Conservation (phyloP, 1,139 yeast genomes). For the Nakaseomyces sp. region DNA sequence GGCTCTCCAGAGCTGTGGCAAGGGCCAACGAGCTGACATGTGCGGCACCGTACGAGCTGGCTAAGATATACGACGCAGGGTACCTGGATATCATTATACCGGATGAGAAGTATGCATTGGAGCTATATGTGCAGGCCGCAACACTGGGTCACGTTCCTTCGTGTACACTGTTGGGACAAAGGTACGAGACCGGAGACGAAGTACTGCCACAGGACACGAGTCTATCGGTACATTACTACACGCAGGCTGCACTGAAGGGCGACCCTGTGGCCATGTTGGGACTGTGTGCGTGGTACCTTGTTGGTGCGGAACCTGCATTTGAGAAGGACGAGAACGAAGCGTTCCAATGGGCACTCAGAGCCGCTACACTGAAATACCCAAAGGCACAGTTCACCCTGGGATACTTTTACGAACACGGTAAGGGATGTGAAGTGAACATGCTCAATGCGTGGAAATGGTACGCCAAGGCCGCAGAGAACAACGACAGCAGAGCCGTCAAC, state of each 20-base stretch:
- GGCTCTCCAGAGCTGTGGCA: slow-evolving; percentile 83
- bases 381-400: slow-evolving; percentile 87
- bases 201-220: slow-evolving; percentile 75
- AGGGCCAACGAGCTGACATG: slow-evolving; percentile 77
- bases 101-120: slow-evolving; percentile 77
- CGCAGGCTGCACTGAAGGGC: slow-evolving; percentile 82
- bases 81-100: slow-evolving; percentile 79
- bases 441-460: slow-evolving; percentile 67
- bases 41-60: slow-evolving; percentile 90
- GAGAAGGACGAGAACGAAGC: slow-evolving; percentile 79
- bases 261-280: slow-evolving; percentile 88
- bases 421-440: slow-evolving; percentile 62
- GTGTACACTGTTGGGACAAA: slow-evolving; percentile 69
- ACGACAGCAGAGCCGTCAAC: slow-evolving; percentile 55
- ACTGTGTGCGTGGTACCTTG: slow-evolving; percentile 92
- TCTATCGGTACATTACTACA: slow-evolving; percentile 83
- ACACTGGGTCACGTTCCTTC: slow-evolving; percentile 79
- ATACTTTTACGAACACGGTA: slow-evolving; percentile 76
- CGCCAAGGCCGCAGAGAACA: slow-evolving; percentile 60
- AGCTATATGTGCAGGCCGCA: slow-evolving; percentile 81
- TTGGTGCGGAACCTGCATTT: slow-evolving; percentile 78
- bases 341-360: slow-evolving; percentile 86
- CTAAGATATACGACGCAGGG: slow-evolving; percentile 74
- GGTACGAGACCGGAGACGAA: slow-evolving; percentile 74
- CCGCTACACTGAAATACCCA: slow-evolving; percentile 64